These are phyloP conservation scores for Leucaena leucocephala DNA, from an alignment of 306 rosid species.

Conservation along the genomic window DNA sequence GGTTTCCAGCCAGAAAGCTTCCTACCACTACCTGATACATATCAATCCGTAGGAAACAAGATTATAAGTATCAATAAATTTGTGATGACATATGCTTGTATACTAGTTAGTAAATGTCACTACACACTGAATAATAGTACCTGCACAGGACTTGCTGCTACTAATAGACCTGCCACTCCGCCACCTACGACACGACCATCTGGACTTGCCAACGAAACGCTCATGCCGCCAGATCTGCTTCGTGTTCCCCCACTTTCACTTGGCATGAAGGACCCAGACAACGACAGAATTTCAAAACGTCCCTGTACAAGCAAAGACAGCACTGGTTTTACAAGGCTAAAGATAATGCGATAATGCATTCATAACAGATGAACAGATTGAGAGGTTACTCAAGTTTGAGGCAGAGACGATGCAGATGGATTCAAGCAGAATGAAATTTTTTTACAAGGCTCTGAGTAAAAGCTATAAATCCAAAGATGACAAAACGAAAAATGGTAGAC, in stretches of 20 bases:
- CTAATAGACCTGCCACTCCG: constrained; percentile 22
- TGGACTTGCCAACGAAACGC: constrained; percentile 17
- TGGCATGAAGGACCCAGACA: constrained; percentile 21
- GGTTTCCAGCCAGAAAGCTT: constrained; percentile 22
- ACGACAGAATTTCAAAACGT: constrained; percentile 20
- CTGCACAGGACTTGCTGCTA: constrained; percentile 26
- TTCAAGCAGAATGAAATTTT: neutral
- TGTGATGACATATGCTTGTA: neutral
- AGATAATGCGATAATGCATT: neutral
- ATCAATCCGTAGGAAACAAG: neutral
- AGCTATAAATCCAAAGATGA: neutral
- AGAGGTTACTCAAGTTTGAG: neutral
- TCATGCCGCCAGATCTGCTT: constrained; percentile 22
- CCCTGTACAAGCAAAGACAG: neutral
- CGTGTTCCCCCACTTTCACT: constrained; percentile 22
- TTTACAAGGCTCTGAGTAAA: neutral
- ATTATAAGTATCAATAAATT: neutral
- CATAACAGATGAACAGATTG: neutral
- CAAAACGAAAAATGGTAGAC: neutral
- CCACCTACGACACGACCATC: constrained; percentile 23
- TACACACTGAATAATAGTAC: neutral
- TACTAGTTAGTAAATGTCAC: neutral
- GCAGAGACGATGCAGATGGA: neutral
- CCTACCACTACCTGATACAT: constrained; percentile 28
- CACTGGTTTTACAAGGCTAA: neutral